Evolutionary conservation across 257 asterid genomes (phyloP), one percentile per base, ranked within the genome.

Genomic region (Rhazya stricta): DNA sequence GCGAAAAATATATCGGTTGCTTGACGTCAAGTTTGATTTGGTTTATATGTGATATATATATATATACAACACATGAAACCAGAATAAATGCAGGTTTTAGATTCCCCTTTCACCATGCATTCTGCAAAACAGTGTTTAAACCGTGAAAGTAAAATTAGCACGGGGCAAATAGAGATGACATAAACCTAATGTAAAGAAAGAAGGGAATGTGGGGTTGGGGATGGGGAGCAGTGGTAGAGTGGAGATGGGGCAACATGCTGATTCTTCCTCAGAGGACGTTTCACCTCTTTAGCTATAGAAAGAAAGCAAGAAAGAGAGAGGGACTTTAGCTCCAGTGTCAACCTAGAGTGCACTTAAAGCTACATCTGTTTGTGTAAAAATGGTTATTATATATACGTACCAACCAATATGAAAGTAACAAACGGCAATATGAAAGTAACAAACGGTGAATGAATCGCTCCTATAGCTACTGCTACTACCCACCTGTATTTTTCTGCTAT

Each of bases 11-110:
- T 63, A 77, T 45, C 60, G 89, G 88, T 94, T 89, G 96, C 98
- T 94, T 94, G 96, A 88, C 88, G 91, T 84, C 89, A 91, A 89
- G 98, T 83, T 84, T 86, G 85, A 82, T 68, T 82, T 85, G 86
- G 80, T 70, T 84, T 72, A 53, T 63, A 79, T 79, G 81, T n/a
- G n/a, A n/a, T n/a, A n/a, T n/a, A n/a, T n/a, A n/a, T 82, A 18
- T 19, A 36, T 37, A n/a, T n/a, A n/a, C n/a, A n/a, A 68, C 75
- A 74, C 65, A 71, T 71, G 76, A 77, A 85, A 27, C 83, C 80
- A 57, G 80, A 80, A 72, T 48, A 51, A 57, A n/a, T 66, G 79
- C 72, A 69, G 71, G 56, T 60, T 45, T 37, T 30, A 21, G 73
- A n/a, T 25, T 25, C 75, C 4, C 7, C 18, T 21, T n/a, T 43